Percentiles rank a stretch among this genome's conserved stretches.
These are phyloP conservation scores for Mucor piriformis DNA, from an alignment of 371 early-diverging fungal genomes.

Conservation along the genomic window DNA sequence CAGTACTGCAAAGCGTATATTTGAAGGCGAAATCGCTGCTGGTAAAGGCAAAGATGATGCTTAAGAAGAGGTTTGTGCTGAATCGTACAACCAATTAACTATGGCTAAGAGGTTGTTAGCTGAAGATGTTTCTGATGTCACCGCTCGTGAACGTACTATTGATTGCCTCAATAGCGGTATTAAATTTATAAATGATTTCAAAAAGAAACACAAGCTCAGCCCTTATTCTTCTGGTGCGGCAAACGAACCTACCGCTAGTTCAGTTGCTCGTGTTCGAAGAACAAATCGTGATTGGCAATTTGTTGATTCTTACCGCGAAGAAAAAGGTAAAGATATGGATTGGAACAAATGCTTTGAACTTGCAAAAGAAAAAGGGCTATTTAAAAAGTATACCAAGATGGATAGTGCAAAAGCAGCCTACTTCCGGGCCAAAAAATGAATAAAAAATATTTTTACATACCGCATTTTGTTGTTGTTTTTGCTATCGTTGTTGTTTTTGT, in stretches of 20 bases:
- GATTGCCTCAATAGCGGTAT: slow-evolving; percentile 18
- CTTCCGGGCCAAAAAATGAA: slow-evolving; percentile 10
- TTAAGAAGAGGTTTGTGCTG: slow-evolving; percentile 14
- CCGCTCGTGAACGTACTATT: slow-evolving; percentile 20
- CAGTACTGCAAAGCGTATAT: slow-evolving; percentile 17
- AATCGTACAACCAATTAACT: slow-evolving; percentile 10
- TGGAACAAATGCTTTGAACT: slow-evolving; percentile 16
- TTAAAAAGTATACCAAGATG: slow-evolving; percentile 5
- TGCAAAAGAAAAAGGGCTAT: slow-evolving; percentile 15
- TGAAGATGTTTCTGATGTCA: slow-evolving; percentile 13
- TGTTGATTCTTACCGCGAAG: slow-evolving; percentile 17
- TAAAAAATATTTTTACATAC: slow-evolving; percentile 10
- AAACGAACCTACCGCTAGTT: slow-evolving; percentile 3
- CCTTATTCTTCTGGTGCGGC: slow-evolving; percentile 8
- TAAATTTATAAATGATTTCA: slow-evolving; percentile 15
- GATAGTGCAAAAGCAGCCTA: slow-evolving; percentile 15
- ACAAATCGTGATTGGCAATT: slow-evolving; percentile 19
- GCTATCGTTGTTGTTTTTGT: not conserved
- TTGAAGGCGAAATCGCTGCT: slow-evolving; percentile 16
- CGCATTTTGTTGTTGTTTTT: not conserved
- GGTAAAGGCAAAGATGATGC: slow-evolving; percentile 15
- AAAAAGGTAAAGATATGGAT: slow-evolving; percentile 14
- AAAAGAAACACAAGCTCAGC: slow-evolving; percentile 14
- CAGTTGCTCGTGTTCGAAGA: slow-evolving; percentile 3
- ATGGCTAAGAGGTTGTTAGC: slow-evolving; percentile 16